Conservation (phyloP, 805 yeast species). For the Candida adriatica region DNA sequence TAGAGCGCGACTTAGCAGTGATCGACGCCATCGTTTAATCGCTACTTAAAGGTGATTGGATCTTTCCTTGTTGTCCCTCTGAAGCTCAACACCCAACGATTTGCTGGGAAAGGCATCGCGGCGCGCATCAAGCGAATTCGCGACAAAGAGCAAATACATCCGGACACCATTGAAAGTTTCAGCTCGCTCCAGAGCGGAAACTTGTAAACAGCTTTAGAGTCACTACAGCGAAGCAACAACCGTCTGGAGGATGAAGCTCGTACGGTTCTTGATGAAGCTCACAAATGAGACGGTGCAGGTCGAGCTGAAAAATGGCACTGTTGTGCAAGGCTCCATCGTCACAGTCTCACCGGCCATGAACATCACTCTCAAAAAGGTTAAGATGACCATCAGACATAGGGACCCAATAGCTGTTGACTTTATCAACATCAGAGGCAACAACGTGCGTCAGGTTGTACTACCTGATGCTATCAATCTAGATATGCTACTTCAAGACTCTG, state of each 20-base stretch:
- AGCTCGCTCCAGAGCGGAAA: too few relatives aligned
- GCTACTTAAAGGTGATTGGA: too few relatives aligned
- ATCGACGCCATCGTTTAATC: conserved; percentile 21
- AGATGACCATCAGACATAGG: conserved; percentile 65
- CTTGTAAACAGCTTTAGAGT: too few relatives aligned
- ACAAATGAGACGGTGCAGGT: conserved; percentile 83
- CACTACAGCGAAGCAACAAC: too few relatives aligned
- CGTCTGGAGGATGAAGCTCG: conserved; percentile 56
- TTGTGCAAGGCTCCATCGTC: conserved; percentile 75
- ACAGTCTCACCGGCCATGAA: conserved; percentile 91
- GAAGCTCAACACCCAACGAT: too few relatives aligned
- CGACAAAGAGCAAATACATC: too few relatives aligned
- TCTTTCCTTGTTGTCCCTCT: too few relatives aligned
- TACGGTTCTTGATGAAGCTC: conserved; percentile 74
- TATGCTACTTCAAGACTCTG: conserved; percentile 42
- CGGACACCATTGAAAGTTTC: too few relatives aligned
- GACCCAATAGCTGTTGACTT: conserved; percentile 67
- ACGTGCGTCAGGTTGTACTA: conserved; percentile 71
- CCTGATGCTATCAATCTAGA: conserved; percentile 85
- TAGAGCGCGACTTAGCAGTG: conserved; percentile 55
- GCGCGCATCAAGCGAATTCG: too few relatives aligned
- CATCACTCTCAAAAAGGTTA: conserved; percentile 71
- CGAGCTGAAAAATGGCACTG: conserved; percentile 86
- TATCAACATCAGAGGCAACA: conserved; percentile 84
- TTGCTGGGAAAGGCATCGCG: too few relatives aligned